Evolutionary conservation across 495 filamentous ascomycete species (phyloP), one percentile per base, ranked within the genome.

Genomic region (Talaromyces ruber): DNA sequence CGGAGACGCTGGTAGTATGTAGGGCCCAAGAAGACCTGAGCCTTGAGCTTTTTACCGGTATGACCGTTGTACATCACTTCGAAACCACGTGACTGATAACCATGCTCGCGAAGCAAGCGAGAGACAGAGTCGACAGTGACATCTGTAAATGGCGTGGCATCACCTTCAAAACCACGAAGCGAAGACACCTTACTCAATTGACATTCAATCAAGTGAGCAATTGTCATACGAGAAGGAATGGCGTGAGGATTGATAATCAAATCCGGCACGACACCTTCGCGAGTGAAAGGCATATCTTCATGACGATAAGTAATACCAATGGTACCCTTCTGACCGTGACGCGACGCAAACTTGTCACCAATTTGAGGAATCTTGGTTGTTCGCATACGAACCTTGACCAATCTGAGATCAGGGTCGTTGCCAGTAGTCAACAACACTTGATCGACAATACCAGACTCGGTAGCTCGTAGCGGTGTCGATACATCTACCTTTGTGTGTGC

Each of bases 151-250:
- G 94, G 95, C 0, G 94, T 99, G 16, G 95, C 94, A 70, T 99
- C 95, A 66, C 95, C 94, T 74, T 98, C 95, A 69, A 88, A 87
- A 22, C 94, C 94, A 72, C 89, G 88, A 16, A 97, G 81, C 0
- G 93, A 85, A 0, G 91, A 88, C 18, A 98, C 94, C 74, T 99
- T 99, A 73, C 89, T 93, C 47, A 98, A 84, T 69, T 97, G 84
- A 81, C 94, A 98, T 77, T 99, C 94, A 74, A 99, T 96, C 83
- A 99, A 91, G 82, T 99, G 95, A 63, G 95, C 94, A 81, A 98
- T 98, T 0, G 94, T 99, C 94, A 99, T 99, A 82, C 94, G 94
- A 14, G 94, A 99, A 1, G 94, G 94, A 82, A 99, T 98, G 73
- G 95, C 94, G 82, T 99, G 94, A 0, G 94, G 94, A 70, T 99